Conservation (phyloP, 345 rosid genomes). For the Lepidium sativum region DNA sequence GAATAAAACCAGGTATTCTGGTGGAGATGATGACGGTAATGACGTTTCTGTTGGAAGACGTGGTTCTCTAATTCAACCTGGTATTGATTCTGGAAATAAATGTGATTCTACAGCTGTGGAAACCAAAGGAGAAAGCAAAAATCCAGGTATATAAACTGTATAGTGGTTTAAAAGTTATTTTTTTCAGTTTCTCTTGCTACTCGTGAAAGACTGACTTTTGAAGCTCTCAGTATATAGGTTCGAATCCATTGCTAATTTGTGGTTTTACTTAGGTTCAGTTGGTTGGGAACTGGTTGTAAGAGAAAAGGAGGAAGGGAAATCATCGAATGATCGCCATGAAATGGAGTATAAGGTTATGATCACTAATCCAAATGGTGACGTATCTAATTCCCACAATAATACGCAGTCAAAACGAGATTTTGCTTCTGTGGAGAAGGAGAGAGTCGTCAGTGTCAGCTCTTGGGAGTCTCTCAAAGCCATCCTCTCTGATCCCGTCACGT, state of each 20-base stretch:
- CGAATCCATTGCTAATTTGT: not conserved
- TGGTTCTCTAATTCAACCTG: not conserved
- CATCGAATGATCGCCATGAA: conserved; percentile 25
- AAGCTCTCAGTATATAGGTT: not conserved
- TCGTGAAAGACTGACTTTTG: not conserved
- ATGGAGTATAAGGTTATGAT: conserved; percentile 32
- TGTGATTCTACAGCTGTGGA: conserved; percentile 14
- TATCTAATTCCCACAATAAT: conserved; percentile 41
- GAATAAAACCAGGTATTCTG: conserved; percentile 31
- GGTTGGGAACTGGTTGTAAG: conserved; percentile 40
- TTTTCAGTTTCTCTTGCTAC: not conserved
- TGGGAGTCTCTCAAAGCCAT: conserved; percentile 66
- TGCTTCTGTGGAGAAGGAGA: conserved; percentile 48
- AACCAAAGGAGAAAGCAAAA: conserved; percentile 34
- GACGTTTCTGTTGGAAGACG: conserved; percentile 18
- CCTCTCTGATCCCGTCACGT: conserved; percentile 78
- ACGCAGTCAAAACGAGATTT: conserved; percentile 41
- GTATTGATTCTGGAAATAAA: conserved; percentile 13
- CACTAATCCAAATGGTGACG: conserved; percentile 47
- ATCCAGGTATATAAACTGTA: conserved; percentile 19
- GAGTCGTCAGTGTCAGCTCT: conserved; percentile 40
- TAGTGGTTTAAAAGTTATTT: conserved; percentile 19
- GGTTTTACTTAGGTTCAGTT: conserved; percentile 17
- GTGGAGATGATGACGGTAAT: conserved; percentile 42
- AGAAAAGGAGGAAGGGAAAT: conserved; percentile 34